Percentiles rank a stretch among this genome's conserved stretches.
Conservation (phyloP, 768 basidiomycete genomes). For the Pluteus cervinus region DNA sequence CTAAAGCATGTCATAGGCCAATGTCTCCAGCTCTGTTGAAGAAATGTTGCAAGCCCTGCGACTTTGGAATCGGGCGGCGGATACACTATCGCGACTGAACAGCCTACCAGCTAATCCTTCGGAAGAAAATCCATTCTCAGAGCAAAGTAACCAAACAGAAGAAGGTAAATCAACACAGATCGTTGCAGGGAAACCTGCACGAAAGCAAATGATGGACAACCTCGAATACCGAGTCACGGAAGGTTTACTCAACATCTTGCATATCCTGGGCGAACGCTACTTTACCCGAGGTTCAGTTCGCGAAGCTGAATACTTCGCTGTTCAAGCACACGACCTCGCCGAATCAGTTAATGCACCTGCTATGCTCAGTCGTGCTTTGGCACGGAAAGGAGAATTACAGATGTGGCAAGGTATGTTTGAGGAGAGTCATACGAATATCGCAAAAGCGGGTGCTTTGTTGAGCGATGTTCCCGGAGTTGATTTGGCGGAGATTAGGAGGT, state of each 20-base stretch:
- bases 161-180: constrained; percentile 23
- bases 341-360: constrained; percentile 60
- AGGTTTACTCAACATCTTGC: constrained; percentile 58
- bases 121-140: constrained; percentile 18
- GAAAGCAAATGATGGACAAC: constrained; percentile 21
- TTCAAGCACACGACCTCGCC: constrained; percentile 73
- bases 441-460: constrained; percentile 40
- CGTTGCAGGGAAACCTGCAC: constrained; percentile 14
- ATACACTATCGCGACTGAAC: constrained; percentile 56
- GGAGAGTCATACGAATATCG: constrained; percentile 50
- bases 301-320: constrained; percentile 80
- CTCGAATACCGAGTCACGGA: constrained; percentile 73
- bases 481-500: constrained; percentile 48
- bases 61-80: constrained; percentile 76
- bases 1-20: too few species aligned
- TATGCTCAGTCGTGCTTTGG: constrained; percentile 57
- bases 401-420: constrained; percentile 55
- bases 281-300: constrained; percentile 71
- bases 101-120: constrained; percentile 23
- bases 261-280: constrained; percentile 62
- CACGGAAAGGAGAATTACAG: constrained; percentile 64
- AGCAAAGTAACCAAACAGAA: constrained; percentile 37
- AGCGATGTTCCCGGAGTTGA: constrained; percentile 48
- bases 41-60: constrained; percentile 66
- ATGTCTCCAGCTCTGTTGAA: constrained; percentile 49